phyloP scores from a whole-genome alignment of 768 basidiomycete genomes.

The Megacollybia marginata region DNA sequence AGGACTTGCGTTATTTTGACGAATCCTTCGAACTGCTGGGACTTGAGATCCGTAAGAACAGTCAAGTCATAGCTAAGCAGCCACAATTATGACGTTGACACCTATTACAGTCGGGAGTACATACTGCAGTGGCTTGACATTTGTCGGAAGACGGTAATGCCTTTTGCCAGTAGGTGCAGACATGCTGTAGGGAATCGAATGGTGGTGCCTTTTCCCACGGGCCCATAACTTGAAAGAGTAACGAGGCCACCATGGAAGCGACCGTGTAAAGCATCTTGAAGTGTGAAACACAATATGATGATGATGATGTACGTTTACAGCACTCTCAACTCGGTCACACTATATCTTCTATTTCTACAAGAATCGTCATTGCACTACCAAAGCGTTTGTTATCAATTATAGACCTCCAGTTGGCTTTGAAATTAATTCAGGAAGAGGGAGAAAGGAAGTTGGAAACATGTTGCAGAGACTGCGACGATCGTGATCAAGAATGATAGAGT shows the following conservation, averaged over 20 bases:
- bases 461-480: background rate
- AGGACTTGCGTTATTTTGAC: conserved; percentile 58
- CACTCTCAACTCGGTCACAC: too few species aligned
- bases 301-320: too few species aligned
- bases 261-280: too few species aligned
- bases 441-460: background rate
- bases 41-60: conserved; percentile 75
- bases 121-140: conserved; percentile 56
- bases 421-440: background rate
- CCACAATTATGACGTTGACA: too few species aligned
- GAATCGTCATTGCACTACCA: too few species aligned
- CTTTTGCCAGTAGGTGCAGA: background rate
- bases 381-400: background rate
- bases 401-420: background rate
- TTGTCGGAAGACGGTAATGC: conserved; percentile 53
- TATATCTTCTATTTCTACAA: too few species aligned
- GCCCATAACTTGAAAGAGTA: background rate
- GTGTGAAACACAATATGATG: too few species aligned
- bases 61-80: conserved; percentile 53
- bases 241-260: too few species aligned
- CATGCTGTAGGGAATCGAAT: background rate
- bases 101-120: too few species aligned
- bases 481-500: background rate
- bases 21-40: conserved; percentile 66
- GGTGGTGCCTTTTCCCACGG: background rate